Conservation (phyloP, 2,329 filamentous ascomycete genomes). For the Exophiala sp. region DNA sequence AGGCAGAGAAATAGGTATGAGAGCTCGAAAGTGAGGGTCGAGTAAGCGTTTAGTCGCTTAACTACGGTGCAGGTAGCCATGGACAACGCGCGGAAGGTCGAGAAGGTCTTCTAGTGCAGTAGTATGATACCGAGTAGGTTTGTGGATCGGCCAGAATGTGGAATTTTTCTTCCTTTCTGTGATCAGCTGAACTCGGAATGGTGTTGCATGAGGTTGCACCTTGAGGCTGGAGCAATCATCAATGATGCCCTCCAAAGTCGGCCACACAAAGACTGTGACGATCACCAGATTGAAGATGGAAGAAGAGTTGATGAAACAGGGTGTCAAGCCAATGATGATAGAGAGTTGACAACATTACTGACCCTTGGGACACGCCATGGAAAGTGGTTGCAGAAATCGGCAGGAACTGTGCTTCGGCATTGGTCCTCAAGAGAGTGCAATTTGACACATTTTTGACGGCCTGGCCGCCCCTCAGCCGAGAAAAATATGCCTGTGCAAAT, state of each 20-base stretch:
- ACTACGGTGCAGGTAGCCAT: too few relatives aligned
- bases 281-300: constrained; percentile 20
- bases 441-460: constrained; percentile 7
- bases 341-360: background rate
- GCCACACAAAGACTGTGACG: constrained; percentile 15
- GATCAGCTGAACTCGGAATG: background rate
- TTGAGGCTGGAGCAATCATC: background rate
- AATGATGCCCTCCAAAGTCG: background rate
- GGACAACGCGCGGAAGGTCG: too few relatives aligned
- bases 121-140: too few relatives aligned
- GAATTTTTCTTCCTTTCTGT: too few relatives aligned
- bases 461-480: background rate
- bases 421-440: constrained; percentile 3
- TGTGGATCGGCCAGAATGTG: too few relatives aligned
- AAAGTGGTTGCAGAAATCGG: constrained; percentile 17
- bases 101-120: too few relatives aligned
- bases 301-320: constrained; percentile 14
- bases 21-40: too few relatives aligned
- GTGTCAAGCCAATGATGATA: constrained; percentile 11
- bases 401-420: background rate
- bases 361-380: constrained; percentile 1
- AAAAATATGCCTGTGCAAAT: too few relatives aligned
- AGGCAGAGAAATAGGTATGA: too few relatives aligned
- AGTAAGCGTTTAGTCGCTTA: too few relatives aligned
- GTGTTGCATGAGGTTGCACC: background rate